These are phyloP conservation scores for Meredithiella fracta DNA, from an alignment of 2,329 filamentous ascomycete species.

Conservation along the genomic window DNA sequence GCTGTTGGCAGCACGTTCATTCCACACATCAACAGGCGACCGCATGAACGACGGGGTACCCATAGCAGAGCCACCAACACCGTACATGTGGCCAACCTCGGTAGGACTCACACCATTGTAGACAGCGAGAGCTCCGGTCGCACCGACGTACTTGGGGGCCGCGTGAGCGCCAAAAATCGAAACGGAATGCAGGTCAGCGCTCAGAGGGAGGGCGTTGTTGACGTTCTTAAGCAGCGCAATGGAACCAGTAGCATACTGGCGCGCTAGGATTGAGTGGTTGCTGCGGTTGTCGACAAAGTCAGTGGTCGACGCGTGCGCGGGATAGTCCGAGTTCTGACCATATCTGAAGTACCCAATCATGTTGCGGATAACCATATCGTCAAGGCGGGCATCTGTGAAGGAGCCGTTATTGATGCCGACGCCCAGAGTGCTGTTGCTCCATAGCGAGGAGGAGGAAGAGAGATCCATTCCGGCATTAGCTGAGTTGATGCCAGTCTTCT, in stretches of 20 bases:
- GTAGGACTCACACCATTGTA: slow-evolving; percentile 42
- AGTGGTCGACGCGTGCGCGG: slow-evolving; percentile 30
- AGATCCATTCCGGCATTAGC: slow-evolving; percentile 54
- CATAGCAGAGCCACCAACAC: slow-evolving; percentile 36
- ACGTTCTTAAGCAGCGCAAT: slow-evolving; percentile 61
- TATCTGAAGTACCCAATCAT: slow-evolving; percentile 36
- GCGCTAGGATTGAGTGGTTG: slow-evolving; percentile 28
- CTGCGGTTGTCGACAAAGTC: slow-evolving; percentile 32
- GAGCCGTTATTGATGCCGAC: slow-evolving; percentile 32
- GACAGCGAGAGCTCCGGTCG: slow-evolving; percentile 43
- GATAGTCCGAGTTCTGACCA: slow-evolving; percentile 31
- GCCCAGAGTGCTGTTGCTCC: slow-evolving; percentile 30
- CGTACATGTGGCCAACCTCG: slow-evolving; percentile 40
- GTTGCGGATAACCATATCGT: slow-evolving; percentile 36
- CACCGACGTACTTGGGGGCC: slow-evolving; percentile 28
- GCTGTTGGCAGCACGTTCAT: slow-evolving; percentile 35
- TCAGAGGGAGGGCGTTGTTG: slow-evolving; percentile 41
- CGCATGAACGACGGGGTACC: slow-evolving; percentile 30
- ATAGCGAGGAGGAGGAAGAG: slow-evolving; percentile 54
- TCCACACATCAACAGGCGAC: slow-evolving; percentile 38
- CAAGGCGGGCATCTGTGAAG: slow-evolving; percentile 24
- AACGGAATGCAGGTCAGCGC: slow-evolving; percentile 35
- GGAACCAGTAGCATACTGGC: slow-evolving; percentile 33
- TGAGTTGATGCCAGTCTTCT: slow-evolving; percentile 44
- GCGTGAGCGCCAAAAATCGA: slow-evolving; percentile 43